Base-by-base conservation (phyloP, 164 flowering plant species). In the Cinnamomum micranthum region DNA sequence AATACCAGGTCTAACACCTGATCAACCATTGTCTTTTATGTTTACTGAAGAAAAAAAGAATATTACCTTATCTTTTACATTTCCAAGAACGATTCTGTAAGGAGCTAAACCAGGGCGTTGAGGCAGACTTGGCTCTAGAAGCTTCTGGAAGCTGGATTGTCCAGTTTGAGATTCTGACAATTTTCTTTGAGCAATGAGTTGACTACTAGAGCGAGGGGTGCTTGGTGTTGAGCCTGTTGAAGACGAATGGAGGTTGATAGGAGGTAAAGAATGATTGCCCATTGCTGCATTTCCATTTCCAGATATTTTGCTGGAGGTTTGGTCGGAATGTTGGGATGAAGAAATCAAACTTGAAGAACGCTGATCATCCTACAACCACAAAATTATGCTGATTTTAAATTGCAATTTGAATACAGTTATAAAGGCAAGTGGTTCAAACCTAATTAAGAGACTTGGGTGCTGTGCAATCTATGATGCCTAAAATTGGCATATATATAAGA, bases 91-190 rank as follows among this genome's bases (percentile, higher is more conserved):
- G 80, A 91, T 78, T 77, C 98, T 87, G 51, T 92, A 91, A 59
- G 98, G 97, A 78, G 98, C 92, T 74, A 91, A 84, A 77, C 90
- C 95, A 73, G 98, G 87, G 58, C 81, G 89, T 28, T 85, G 86
- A 68, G 89, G 86, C 62, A 70, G 79, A 71, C 92, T 91, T 78
- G 98, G 98, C 77, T 95, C 98, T 17, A 95, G 83, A 79, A 95
- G 97, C 85, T 88, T 91, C 72, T 88, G 92, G 82, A 95, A 92
- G 81, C 97, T 95, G 82, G 94, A 75, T 81, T 89, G 87, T 81
- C 98, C 98, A 24, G 85, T 79, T 80, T 86, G 85, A 73, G 97
- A 90, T 74, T 91, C 94, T 72, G 91, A 90, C 10, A 85, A 72
- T 85, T 91, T 92, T 82, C 90, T 87, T 81, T 88, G 92, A 76